Conservation (phyloP, 2,329 filamentous ascomycete species). For the Colletotrichum orbiculare region DNA sequence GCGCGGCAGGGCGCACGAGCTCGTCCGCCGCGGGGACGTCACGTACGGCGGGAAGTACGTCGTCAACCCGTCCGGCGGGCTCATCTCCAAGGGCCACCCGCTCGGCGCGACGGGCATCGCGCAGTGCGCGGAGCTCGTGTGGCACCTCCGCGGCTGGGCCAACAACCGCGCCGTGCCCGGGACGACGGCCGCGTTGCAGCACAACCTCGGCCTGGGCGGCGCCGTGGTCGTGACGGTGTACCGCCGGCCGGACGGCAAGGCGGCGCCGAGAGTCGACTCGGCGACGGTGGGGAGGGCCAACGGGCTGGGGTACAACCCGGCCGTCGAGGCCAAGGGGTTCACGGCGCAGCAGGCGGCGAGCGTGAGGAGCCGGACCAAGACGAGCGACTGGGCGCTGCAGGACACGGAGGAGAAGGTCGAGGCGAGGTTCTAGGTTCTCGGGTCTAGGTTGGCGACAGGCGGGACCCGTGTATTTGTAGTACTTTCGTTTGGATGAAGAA, state of each 20-base stretch:
- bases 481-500: too few relatives aligned
- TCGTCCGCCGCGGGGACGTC: conserved; percentile 88
- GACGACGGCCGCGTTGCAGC: conserved; percentile 83
- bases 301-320: conserved; percentile 89
- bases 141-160: conserved; percentile 96
- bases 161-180: conserved; percentile 82
- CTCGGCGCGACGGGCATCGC: conserved; percentile 94
- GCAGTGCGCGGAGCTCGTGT: conserved; percentile 93
- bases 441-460: not conserved
- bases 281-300: conserved; percentile 73
- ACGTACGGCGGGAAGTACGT: conserved; percentile 88
- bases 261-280: conserved; percentile 68
- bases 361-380: conserved; percentile 74
- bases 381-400: conserved; percentile 80
- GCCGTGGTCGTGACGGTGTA: conserved; percentile 93
- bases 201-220: conserved; percentile 92
- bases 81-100: conserved; percentile 96
- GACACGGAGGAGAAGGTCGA: conserved; percentile 63
- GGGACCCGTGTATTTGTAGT: not conserved
- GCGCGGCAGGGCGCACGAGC: conserved; percentile 88
- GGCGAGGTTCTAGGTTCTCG: conserved; percentile 45
- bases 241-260: conserved; percentile 80
- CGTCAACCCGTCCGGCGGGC: conserved; percentile 91
- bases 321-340: conserved; percentile 88
- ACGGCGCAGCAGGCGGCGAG: conserved; percentile 78